Conservation (phyloP, 352 stramenopile genomes). For the Thalassiosira exigua region DNA sequence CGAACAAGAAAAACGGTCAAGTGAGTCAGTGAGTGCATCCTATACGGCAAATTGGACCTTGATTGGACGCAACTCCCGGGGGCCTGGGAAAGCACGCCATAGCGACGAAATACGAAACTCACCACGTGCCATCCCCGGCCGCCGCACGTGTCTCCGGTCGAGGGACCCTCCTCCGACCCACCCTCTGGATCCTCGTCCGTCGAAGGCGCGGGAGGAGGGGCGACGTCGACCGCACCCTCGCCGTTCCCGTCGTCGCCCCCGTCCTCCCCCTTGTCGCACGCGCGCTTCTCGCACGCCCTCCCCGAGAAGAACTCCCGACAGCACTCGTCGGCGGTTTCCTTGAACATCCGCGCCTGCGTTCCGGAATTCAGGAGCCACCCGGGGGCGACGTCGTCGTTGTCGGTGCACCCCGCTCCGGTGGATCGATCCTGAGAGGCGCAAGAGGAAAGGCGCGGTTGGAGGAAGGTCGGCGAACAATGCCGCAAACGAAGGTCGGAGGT, state of each 20-base stretch:
- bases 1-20: neutral
- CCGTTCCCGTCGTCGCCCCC: no score
- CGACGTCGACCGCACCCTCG: no score
- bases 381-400: neutral
- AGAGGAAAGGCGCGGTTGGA: no score
- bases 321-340: neutral
- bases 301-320: neutral
- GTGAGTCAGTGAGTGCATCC: neutral
- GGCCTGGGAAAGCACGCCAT: no score
- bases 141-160: neutral
- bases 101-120: no score
- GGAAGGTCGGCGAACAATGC: no score
- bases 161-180: no score
- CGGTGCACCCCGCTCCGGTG: neutral
- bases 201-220: no score
- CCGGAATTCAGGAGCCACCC: neutral
- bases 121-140: slow-evolving; percentile 6
- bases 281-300: neutral
- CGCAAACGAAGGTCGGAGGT: no score
- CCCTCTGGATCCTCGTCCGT: no score
- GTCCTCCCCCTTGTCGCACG: no score
- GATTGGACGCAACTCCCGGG: neutral
- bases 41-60: no score
- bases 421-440: neutral
- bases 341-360: neutral